Conservation (phyloP, 2,329 filamentous ascomycete species). For the Penicillium sp. region DNA sequence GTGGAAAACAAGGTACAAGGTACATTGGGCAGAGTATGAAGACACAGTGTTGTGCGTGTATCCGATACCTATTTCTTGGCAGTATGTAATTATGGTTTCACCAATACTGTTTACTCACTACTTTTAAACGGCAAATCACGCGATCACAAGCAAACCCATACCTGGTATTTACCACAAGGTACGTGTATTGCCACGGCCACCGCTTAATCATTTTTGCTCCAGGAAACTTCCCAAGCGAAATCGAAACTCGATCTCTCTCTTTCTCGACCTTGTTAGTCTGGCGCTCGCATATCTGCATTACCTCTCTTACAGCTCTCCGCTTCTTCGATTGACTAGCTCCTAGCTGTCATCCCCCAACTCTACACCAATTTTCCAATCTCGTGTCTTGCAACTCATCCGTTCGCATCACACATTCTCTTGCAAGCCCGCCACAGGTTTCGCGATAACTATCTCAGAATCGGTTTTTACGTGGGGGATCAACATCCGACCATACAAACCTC, state of each 20-base stretch:
- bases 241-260: conserved; percentile 31
- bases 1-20: not conserved
- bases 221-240: conserved; percentile 29
- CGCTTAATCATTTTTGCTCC: conserved; percentile 30
- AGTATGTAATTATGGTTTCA: conserved; percentile 9
- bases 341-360: conserved; percentile 16
- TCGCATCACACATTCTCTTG: conserved; percentile 24
- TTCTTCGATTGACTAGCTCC: conserved; percentile 24
- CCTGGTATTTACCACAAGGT: conserved; percentile 17
- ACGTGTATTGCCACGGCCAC: conserved; percentile 31
- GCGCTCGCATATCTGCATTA: conserved; percentile 30
- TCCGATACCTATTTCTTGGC: conserved; percentile 10
- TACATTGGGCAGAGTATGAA: conserved; percentile 10
- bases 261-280: conserved; percentile 33
- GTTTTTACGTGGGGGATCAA: conserved; percentile 26
- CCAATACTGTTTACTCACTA: conserved; percentile 1
- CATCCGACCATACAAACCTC: conserved; percentile 22
- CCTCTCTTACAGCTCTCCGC: conserved; percentile 15
- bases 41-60: conserved; percentile 19
- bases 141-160: conserved; percentile 13
- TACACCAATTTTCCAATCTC: conserved; percentile 9
- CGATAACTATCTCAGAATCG: conserved; percentile 21
- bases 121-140: conserved; percentile 9
- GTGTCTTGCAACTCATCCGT: conserved; percentile 26
- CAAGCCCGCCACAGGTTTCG: conserved; percentile 26